phyloP scores from a whole-genome alignment of 257 asterid genomes.

The Ilex aquifolium region DNA sequence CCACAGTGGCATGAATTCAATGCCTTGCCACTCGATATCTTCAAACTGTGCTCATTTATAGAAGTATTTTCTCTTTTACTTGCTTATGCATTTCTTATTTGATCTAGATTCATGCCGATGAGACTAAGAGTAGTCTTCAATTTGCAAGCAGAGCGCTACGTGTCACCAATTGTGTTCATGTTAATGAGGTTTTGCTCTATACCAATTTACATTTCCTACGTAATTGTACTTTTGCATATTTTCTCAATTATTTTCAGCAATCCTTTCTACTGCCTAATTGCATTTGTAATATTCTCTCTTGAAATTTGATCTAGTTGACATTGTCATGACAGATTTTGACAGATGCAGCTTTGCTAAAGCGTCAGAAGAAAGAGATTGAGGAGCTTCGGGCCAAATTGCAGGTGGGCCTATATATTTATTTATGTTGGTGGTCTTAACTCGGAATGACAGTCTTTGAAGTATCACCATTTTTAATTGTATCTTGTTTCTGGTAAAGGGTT shows the following conservation, averaged over 20 bases:
- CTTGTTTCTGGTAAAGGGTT: constrained; percentile 48
- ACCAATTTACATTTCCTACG: constrained; percentile 13
- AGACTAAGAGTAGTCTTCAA: constrained; percentile 97
- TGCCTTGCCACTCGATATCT: no score
- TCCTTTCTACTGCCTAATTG: constrained; percentile 7
- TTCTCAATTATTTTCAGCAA: constrained; percentile 12
- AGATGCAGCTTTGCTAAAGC: constrained; percentile 96
- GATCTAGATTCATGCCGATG: constrained; percentile 91
- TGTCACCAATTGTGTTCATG: constrained; percentile 91
- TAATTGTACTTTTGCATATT: constrained; percentile 11
- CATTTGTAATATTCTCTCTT: constrained; percentile 1
- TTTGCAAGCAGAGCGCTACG: constrained; percentile 98
- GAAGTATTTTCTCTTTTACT: neutral
- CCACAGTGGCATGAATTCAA: no score
- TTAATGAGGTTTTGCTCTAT: constrained; percentile 68
- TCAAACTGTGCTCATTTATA: neutral
- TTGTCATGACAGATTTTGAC: constrained; percentile 63
- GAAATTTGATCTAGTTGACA: constrained; percentile 11
- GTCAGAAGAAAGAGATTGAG: constrained; percentile 95
- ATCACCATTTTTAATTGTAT: constrained; percentile 18
- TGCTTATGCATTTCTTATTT: constrained; percentile 3
- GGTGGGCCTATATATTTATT: constrained; percentile 31
- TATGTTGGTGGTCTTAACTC: constrained; percentile 9
- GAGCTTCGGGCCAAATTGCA: constrained; percentile 86
- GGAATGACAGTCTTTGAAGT: constrained; percentile 8